A percentile compares a stretch with the other conserved stretches of the same genome.
Conservation (phyloP, 2,329 filamentous ascomycete genomes). For the Xylaria digitata region DNA sequence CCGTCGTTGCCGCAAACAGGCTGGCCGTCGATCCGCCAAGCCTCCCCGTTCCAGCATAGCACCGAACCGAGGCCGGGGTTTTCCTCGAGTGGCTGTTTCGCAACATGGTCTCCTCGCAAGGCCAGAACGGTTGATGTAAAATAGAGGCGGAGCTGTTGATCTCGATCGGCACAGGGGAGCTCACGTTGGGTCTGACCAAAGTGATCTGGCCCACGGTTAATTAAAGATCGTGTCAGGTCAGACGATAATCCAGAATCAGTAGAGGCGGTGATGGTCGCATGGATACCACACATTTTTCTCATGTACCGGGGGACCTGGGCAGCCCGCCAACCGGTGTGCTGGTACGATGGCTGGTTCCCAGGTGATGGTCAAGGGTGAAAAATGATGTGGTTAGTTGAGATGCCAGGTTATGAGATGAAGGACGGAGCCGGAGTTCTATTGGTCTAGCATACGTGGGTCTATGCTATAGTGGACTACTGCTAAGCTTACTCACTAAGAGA, state of each 20-base stretch:
- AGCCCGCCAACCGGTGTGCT: conserved; percentile 8
- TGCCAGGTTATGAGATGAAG: background rate
- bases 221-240: conserved; percentile 59
- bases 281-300: conserved; percentile 69
- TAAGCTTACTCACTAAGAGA: background rate
- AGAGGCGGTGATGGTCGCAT: conserved; percentile 60
- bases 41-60: conserved; percentile 98
- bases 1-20: conserved; percentile 82
- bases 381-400: background rate
- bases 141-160: conserved; percentile 51
- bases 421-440: background rate
- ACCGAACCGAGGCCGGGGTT: conserved; percentile 64
- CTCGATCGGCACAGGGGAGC: conserved; percentile 40
- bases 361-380: background rate
- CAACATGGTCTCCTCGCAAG: conserved; percentile 79
- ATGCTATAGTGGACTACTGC: background rate
- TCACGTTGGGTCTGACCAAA: conserved; percentile 56
- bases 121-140: conserved; percentile 91
- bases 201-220: conserved; percentile 71
- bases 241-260: conserved; percentile 49
- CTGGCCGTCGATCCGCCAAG: conserved; percentile 77
- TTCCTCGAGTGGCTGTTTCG: conserved; percentile 78
- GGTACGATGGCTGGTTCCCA: no score
- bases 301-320: background rate
- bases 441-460: background rate